Conservation (phyloP, 2,329 filamentous ascomycete genomes). For the Paecilomyces niveus region DNA sequence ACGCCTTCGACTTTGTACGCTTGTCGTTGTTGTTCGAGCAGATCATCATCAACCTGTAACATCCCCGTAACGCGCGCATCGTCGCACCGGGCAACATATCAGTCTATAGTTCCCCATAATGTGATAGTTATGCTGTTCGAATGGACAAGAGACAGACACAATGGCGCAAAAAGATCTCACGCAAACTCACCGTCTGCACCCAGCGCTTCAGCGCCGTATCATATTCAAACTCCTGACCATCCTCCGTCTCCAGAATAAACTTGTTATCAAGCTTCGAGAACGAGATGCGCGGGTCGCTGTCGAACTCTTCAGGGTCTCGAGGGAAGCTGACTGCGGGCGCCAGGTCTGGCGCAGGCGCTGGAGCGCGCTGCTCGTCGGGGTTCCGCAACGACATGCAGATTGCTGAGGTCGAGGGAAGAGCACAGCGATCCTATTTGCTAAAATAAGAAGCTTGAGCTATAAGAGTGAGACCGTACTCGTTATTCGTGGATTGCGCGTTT, state of each 20-base stretch:
- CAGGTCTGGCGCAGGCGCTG: constrained; percentile 3
- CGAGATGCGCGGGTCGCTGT: constrained; percentile 72
- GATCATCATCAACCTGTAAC: constrained; percentile 52
- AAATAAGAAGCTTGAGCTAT: background rate
- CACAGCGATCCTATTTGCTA: background rate
- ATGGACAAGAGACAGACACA: constrained; percentile 5
- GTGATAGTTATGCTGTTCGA: constrained; percentile 7
- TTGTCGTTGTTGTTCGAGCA: constrained; percentile 54
- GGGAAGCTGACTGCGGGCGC: constrained; percentile 37
- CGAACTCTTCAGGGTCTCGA: constrained; percentile 59
- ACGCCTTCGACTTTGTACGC: constrained; percentile 56
- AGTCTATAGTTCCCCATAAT: constrained; percentile 19
- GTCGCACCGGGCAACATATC: constrained; percentile 21
- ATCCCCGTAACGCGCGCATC: constrained; percentile 7
- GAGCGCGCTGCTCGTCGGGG: constrained; percentile 10
- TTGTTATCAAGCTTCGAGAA: constrained; percentile 78
- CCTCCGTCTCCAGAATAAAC: constrained; percentile 75
- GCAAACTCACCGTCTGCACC: constrained; percentile 55
- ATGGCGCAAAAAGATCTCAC: constrained; percentile 8
- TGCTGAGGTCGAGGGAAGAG: background rate
- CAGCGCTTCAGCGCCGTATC: constrained; percentile 65
- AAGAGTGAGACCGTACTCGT: background rate
- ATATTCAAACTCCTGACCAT: constrained; percentile 80
- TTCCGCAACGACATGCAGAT: constrained; percentile 17
- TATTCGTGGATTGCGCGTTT: background rate